Conservation (phyloP, 2,329 filamentous ascomycete species). For the Colletotrichum tofieldiae region DNA sequence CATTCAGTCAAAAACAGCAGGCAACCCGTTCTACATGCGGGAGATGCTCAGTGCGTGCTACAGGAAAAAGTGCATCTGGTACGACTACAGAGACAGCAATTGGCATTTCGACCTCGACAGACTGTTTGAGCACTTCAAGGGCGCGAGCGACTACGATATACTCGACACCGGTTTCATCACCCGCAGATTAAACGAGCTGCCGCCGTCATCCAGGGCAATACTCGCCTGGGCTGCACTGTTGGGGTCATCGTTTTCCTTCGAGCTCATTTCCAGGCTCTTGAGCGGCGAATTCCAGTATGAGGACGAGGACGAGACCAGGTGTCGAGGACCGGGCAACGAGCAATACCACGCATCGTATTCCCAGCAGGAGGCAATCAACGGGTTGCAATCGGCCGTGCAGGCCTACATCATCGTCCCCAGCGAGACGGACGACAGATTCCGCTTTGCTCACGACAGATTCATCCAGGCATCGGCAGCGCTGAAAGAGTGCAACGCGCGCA, state of each 20-base stretch:
- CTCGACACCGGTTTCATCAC: slow-evolving; percentile 88
- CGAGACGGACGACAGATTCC: slow-evolving; percentile 88
- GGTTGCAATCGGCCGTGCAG: slow-evolving; percentile 79
- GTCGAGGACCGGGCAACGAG: slow-evolving; percentile 48
- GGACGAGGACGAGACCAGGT: slow-evolving; percentile 56
- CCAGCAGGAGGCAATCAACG: slow-evolving; percentile 79
- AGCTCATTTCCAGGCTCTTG: slow-evolving; percentile 82
- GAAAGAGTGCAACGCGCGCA: slow-evolving; percentile 77
- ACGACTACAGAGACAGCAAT: slow-evolving; percentile 85
- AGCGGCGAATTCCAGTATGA: slow-evolving; percentile 80
- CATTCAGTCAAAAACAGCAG: slow-evolving; percentile 89
- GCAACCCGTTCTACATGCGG: slow-evolving; percentile 92
- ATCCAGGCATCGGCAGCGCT: slow-evolving; percentile 81
- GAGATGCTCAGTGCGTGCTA: slow-evolving; percentile 93
- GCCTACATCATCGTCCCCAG: slow-evolving; percentile 83
- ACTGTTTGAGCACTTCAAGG: slow-evolving; percentile 88
- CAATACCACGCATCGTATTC: slow-evolving; percentile 65
- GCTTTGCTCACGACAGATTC: slow-evolving; percentile 91
- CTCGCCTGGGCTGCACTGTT: slow-evolving; percentile 90
- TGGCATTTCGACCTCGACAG: slow-evolving; percentile 92
- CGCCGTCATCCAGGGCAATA: slow-evolving; percentile 81
- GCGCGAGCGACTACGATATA: slow-evolving; percentile 83
- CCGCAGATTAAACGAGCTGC: slow-evolving; percentile 82
- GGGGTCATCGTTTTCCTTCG: slow-evolving; percentile 88
- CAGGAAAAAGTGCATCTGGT: slow-evolving; percentile 90